These are phyloP conservation scores for Russula lepida DNA, from an alignment of 768 basidiomycete species.

Conservation along the genomic window DNA sequence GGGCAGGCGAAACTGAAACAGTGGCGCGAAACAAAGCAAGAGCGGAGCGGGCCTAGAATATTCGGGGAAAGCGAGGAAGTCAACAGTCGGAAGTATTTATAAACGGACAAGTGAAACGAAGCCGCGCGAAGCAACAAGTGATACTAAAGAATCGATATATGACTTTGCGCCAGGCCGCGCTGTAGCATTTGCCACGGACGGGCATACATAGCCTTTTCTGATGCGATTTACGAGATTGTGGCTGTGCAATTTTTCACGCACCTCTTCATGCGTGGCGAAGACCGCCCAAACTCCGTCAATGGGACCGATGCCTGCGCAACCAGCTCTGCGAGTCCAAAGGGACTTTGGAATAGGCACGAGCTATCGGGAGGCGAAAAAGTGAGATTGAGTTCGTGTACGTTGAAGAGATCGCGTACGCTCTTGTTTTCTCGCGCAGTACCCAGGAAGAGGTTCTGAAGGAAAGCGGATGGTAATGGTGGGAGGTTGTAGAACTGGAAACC, in stretches of 20 bases:
- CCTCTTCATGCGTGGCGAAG: constrained; percentile 54
- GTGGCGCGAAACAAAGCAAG: constrained; percentile 42
- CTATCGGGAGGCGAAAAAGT: background rate
- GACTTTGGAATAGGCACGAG: constrained; percentile 30
- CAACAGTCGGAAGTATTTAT: constrained; percentile 17
- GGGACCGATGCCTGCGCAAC: constrained; percentile 10
- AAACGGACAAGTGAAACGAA: constrained; percentile 1
- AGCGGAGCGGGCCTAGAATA: constrained; percentile 44
- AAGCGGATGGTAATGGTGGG: constrained; percentile 31
- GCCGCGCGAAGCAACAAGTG: background rate
- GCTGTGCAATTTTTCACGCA: constrained; percentile 29
- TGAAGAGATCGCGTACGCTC: background rate
- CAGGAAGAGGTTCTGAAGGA: constrained; percentile 35
- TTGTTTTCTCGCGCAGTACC: constrained; percentile 22
- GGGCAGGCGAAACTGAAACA: constrained; percentile 44
- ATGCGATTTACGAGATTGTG: constrained; percentile 6
- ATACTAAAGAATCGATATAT: background rate
- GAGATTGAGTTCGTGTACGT: background rate
- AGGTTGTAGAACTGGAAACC: constrained; percentile 33
- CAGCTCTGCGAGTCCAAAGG: constrained; percentile 39
- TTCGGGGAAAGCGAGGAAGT: constrained; percentile 7
- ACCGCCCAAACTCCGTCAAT: constrained; percentile 45
- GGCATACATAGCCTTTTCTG: background rate
- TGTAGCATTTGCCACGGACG: constrained; percentile 8
- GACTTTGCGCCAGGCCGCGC: background rate